Base-by-base conservation (phyloP, 148 eudicot species). In the Rhododendron mucronatum region DNA sequence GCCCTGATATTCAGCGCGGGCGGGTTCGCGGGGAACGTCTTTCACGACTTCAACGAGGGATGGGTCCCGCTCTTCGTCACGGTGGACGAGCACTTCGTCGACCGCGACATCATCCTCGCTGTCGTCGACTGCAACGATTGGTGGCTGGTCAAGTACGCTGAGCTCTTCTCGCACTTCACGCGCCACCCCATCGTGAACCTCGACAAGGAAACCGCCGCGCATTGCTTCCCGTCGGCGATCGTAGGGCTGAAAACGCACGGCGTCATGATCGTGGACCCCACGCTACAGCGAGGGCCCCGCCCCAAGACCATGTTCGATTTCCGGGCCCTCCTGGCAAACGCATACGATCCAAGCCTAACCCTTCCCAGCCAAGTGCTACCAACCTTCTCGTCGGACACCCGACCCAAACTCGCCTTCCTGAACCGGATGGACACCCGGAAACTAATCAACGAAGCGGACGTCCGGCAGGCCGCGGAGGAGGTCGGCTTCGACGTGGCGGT, bases 21-120 rank as follows among this genome's bases (percentile, higher is more conserved):
- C 9, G 94, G 93, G 28, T 92, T 87, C 85, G 87, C 93, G 0
- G 92, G 91, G 2, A 92, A 92, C 21, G 88, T 91, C 80, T 92
- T 90, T 75, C 94, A 92, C 23, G 94, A 91, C 75, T 92, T 92
- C 78, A 92, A 90, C 45, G 94, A 91, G 33, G 93, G 91, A 30
- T 89, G 91, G 82, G 84, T 92, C 14, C 92, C 94, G 2, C 90
- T 92, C 65, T 92, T 86, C 47, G 35, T 92, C 84, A 92, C 94
- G 53, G 84, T 90, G 15, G 87, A 90, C 47, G 87, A 92, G 35
- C 69, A 88, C 14, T 91, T 92, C 77, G 76, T 88, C 11, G 84
- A 88, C 30, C 93, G 88, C 73, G 84, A 90, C 9, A 87, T 91
- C 48, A 88, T 91, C 47, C 90, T 92, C 3, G 93, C 86, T 23